Evolutionary conservation across 192 early-diverging fungal species (phyloP), one percentile per base, ranked within the genome.

Genomic region (Umbelopsis vinacea): DNA sequence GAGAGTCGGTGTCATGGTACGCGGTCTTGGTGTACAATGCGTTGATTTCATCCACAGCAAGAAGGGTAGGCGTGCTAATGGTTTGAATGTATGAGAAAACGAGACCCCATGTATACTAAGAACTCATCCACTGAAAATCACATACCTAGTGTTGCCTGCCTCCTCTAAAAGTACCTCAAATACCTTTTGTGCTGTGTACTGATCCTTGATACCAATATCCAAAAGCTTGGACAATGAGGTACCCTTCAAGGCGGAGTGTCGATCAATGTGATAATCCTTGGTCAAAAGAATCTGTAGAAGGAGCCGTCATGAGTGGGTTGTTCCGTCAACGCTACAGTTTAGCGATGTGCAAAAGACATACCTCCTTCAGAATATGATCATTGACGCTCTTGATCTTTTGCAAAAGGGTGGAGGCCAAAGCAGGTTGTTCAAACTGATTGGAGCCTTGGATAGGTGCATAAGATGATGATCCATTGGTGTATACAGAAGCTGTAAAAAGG

Each of bases 41-140:
- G 74, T 84, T 83, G 67, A 88, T 23, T 71, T 79, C 82, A 66
- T 88, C 86, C 47, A 88, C 71, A 47, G 85, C 86, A 35, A 88
- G 66, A 21, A 86, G 66, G 24, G 84, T 73, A 22, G 85, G 85
- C 45, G 76, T 79, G 22, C 84, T 80, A 68, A 46, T 40, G 19
- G 14, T 29, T 29, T 29, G 3, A 22, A 2, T 52, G 60, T 0
- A 11, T 23, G n/a, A 47, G 4, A 43, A 43, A 43, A 43, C 6
- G 11, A n/a, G 48, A 50, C 15, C n/a, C 1, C 48, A 17, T 50
- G 19, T 17, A 3, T 63, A 19, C 52, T 7, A 37, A 33, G 15
- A 22, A 52, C 15, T 11, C 40, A 15, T 19, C 3, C 8, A 53
- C 3, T 52, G n/a, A n/a, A n/a, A n/a, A n/a, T n/a, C n/a, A 17